phyloP scores from a whole-genome alignment of 2,329 filamentous ascomycete species.

The Pseudocercospora pini-densiflorae region DNA sequence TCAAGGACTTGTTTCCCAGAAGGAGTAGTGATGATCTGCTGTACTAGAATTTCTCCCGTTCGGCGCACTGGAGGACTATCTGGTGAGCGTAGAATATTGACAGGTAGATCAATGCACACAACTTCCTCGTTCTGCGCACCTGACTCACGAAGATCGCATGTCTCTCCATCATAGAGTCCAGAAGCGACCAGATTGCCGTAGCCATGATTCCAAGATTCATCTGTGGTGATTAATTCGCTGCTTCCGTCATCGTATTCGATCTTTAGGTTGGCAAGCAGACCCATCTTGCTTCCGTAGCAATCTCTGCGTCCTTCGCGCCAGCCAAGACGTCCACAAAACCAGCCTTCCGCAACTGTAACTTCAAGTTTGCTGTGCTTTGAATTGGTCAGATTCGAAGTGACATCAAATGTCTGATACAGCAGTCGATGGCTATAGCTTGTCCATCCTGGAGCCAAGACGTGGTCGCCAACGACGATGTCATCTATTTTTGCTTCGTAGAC shows the following conservation, averaged over 20 bases:
- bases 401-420: slow-evolving; percentile 60
- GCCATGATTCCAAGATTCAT: slow-evolving; percentile 45
- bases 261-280: slow-evolving; percentile 46
- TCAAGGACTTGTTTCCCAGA: slow-evolving; percentile 58
- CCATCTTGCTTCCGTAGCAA: slow-evolving; percentile 48
- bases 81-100: slow-evolving; percentile 45
- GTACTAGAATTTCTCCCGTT: slow-evolving; percentile 38
- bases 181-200: slow-evolving; percentile 43
- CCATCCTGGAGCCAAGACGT: slow-evolving; percentile 56
- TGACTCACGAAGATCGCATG: slow-evolving; percentile 48
- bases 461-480: slow-evolving; percentile 42
- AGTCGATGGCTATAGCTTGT: slow-evolving; percentile 56
- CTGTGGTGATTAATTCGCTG: slow-evolving; percentile 40
- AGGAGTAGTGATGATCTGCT: slow-evolving; percentile 39
- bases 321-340: slow-evolving; percentile 51
- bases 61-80: slow-evolving; percentile 52
- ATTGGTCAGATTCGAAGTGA: slow-evolving; percentile 47
- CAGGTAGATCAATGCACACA: slow-evolving; percentile 40
- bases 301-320: slow-evolving; percentile 40
- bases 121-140: slow-evolving; percentile 37
- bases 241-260: slow-evolving; percentile 42
- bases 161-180: slow-evolving; percentile 60
- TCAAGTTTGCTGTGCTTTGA: slow-evolving; percentile 46
- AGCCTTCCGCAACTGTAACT: slow-evolving; percentile 55
- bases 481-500: slow-evolving; percentile 45